Percentiles rank a stretch among this genome's conserved stretches.
These are phyloP conservation scores for Euphorbia schlechtendalii DNA, from an alignment of 441 rosid species.

Conservation along the genomic window DNA sequence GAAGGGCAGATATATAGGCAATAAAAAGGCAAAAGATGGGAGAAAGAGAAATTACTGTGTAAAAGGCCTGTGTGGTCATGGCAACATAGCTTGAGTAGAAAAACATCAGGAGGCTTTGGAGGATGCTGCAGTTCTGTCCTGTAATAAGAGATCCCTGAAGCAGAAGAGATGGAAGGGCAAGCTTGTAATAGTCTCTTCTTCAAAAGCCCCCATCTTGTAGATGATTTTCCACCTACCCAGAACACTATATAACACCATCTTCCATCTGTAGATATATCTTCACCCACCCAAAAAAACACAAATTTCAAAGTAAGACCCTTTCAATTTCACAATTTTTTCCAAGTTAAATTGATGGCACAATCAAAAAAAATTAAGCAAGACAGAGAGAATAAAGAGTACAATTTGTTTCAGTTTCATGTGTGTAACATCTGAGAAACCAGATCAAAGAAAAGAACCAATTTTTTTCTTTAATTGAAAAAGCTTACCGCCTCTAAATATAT, in stretches of 20 bases:
- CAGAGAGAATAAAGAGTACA: too few relatives aligned
- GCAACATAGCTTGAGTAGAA: conserved; percentile 63
- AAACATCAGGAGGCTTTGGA: conserved; percentile 63
- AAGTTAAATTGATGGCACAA: too few relatives aligned
- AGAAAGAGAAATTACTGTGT: conserved; percentile 46
- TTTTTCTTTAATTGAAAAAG: too few relatives aligned
- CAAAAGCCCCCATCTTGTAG: conserved; percentile 71
- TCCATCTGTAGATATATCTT: conserved; percentile 92
- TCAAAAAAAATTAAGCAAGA: too few relatives aligned
- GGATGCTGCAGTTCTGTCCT: conserved; percentile 42
- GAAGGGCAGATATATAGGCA: too few relatives aligned
- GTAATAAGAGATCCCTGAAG: conserved; percentile 63
- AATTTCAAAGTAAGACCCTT: conserved; percentile 1
- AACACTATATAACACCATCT: conserved; percentile 91
- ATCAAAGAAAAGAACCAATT: too few relatives aligned
- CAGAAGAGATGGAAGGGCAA: conserved; percentile 72
- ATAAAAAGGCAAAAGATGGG: neutral
- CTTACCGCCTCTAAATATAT: conserved; percentile 79
- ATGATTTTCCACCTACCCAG: conserved; percentile 68
- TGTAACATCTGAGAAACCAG: too few relatives aligned
- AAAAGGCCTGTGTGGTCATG: conserved; percentile 74
- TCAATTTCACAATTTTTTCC: too few relatives aligned
- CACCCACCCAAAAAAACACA: conserved; percentile 11
- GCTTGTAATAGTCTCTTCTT: conserved; percentile 71
- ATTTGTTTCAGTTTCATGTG: too few relatives aligned